Evolutionary conservation across 2,329 filamentous ascomycete genomes (phyloP).

Genomic region (Talaromyces sp.): DNA sequence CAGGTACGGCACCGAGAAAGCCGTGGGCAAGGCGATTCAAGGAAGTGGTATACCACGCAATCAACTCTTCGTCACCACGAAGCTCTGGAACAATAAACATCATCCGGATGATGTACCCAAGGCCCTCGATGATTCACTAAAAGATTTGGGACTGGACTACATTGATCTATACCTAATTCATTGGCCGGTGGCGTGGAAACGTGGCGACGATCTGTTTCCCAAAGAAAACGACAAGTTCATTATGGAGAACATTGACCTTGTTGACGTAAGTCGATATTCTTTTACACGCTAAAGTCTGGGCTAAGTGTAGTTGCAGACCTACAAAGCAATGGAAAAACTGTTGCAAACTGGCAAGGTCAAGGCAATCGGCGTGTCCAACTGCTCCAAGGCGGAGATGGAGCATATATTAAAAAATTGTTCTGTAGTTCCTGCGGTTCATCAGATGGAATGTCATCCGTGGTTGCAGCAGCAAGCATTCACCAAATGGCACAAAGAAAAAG

Average conservation of each 20-base stretch:
- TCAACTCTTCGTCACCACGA: constrained; percentile 62
- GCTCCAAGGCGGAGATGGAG: constrained; percentile 44
- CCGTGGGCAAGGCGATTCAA: constrained; percentile 61
- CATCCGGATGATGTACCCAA: constrained; percentile 56
- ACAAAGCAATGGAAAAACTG: constrained; percentile 45
- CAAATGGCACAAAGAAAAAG: constrained; percentile 44
- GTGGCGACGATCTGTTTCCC: constrained; percentile 43
- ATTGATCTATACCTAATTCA: constrained; percentile 67
- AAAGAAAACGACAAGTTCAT: constrained; percentile 36
- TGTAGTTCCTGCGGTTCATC: constrained; percentile 44
- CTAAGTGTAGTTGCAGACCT: constrained; percentile 31
- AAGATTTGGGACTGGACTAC: constrained; percentile 60
- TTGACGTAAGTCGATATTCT: constrained; percentile 33
- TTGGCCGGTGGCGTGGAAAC: constrained; percentile 53
- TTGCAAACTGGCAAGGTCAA: constrained; percentile 38
- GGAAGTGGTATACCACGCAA: constrained; percentile 58
- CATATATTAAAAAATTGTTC: constrained; percentile 39
- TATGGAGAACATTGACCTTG: constrained; percentile 42
- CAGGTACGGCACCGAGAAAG: constrained; percentile 59
- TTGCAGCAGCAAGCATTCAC: constrained; percentile 45
- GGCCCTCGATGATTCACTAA: constrained; percentile 56
- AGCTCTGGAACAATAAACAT: constrained; percentile 62
- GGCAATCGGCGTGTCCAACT: constrained; percentile 51
- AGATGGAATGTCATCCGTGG: constrained; percentile 50
- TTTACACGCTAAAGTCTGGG: neutral